Evolutionary conservation across 2,329 filamentous ascomycete species (phyloP), one percentile per base, ranked within the genome.

Genomic region (Monosporascus sp.): DNA sequence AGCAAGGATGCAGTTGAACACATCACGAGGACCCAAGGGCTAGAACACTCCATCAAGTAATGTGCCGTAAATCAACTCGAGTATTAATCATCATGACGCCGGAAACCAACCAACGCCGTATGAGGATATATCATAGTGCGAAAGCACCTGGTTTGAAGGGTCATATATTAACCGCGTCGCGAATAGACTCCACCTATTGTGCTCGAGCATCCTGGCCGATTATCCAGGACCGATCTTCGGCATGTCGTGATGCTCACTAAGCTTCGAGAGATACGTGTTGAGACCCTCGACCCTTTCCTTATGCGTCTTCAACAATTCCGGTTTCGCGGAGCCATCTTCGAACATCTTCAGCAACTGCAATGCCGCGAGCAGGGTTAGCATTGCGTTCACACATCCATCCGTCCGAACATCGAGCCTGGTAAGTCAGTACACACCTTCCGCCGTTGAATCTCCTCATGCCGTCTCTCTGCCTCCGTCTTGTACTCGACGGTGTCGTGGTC

Each of bases 231-330:
- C 81, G 52, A 84, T 84, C 74, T 83, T 84, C 62, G 81, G 81
- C 92, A 99, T 99, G 69, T 99, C 94, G 71, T 99, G 93, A 74
- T 99, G 94, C 73, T 99, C 94, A 72, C 90, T 96, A 65, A 99
- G 73, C 60, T 86, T 88, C 59, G 90, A 94, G 37, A 99, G 75
- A 69, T 97, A 97, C 58, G 89, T 90, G 69, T 99, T 99, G 62
- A 97, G 75, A 69, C 97, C 91, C 70, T 97, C 92, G 44, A 99
- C 93, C 11, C 90, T 85, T 75, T 99, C 89, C 70, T 97, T 97
- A 72, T 99, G 94, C 31, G 92, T 96, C 78, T 97, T 97, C 60
- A 93, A 83, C 17, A 95, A 87, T 68, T 97, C 92, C 15, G 87
- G 84, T 47, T 77, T 71, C 7, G 75, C 68, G 6, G 72, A 72